Evolutionary conservation across 129 eudicot genomes (phyloP), one percentile per base, ranked within the genome.

Genomic region (Helichrysum umbraculigerum): DNA sequence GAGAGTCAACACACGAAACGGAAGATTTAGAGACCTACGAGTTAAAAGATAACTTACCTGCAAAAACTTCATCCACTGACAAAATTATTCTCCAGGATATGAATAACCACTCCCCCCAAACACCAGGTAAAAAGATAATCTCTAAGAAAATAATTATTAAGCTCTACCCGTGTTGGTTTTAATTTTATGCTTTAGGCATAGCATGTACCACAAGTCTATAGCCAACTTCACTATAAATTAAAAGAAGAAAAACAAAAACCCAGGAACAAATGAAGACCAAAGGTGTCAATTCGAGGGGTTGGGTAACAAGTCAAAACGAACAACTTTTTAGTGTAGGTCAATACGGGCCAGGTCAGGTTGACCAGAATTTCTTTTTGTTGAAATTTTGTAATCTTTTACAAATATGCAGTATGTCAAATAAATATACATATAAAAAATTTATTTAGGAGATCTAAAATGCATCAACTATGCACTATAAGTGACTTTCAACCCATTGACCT

Each of bases 31-130:
- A 71, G 51, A 74, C 56, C 1, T 29, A 28, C 15, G 68, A 79
- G 28, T 19, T 42, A 59, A 61, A 79, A 79, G 70, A 73, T 8
- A 74, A 79, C 8, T 56, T 72, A 34, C 54, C 66, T 72, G 41
- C 71, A 8, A 66, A 72, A 19, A 37, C 41, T 59, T 12, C 42
- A 8, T 28, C 25, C 5, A 19, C 58, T 6, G 54, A 73, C 58
- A 34, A 74, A 29, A 50, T 21, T 30, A n/a, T 66, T 47, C 76
- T 57, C 33, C n/a, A 66, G 71, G 80, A 80, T 74, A 62, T 44
- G 29, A 30, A 29, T 4, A 44, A 56, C 15, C 47, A 57, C 59
- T 51, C 73, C 54, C 25, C 72, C 28, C 32, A 37, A 72, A 72
- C 32, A 63, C 33, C 5, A 80, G 83, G 83, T 73, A 75, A 66